Conservation (phyloP, 208 protist genomes). For the Wallacemonas collosoma region DNA sequence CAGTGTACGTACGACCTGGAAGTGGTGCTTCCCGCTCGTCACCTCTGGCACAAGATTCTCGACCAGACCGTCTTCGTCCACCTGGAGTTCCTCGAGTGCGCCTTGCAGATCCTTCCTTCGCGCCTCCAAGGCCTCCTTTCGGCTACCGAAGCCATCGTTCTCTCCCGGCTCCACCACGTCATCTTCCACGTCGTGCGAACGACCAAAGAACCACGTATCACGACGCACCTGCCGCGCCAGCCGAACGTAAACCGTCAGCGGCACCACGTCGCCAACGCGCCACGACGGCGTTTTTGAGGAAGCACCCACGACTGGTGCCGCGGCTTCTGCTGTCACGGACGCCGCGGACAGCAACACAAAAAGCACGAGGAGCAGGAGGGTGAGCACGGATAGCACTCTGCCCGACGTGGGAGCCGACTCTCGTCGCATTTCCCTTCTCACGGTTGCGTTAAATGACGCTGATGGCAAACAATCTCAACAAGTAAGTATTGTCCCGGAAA, state of each 20-base stretch:
- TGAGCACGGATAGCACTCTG: too few relatives aligned
- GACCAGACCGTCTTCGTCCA: constrained; percentile 20
- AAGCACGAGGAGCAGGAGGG: too few relatives aligned
- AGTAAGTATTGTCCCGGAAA: too few relatives aligned
- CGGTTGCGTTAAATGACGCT: too few relatives aligned
- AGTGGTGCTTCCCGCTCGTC: constrained; percentile 27
- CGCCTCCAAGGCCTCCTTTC: constrained; percentile 4
- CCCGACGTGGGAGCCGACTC: too few relatives aligned
- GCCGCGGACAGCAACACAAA: not conserved
- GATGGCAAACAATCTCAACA: too few relatives aligned
- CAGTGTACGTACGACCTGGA: constrained; percentile 42
- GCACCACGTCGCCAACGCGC: constrained; percentile 50
- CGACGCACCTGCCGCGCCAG: constrained; percentile 27
- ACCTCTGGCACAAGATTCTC: constrained; percentile 5
- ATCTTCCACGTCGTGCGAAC: constrained; percentile 22
- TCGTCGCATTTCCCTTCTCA: too few relatives aligned
- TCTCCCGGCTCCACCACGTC: constrained; percentile 21
- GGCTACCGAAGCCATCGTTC: constrained; percentile 12
- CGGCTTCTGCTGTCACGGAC: not conserved
- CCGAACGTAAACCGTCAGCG: constrained; percentile 68
- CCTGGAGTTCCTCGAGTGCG: constrained; percentile 8
- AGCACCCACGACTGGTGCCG: not conserved
- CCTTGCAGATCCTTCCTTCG: constrained; percentile 8
- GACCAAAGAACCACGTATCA: constrained; percentile 23
- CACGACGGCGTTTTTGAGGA: constrained; percentile 1